phyloP scores from a whole-genome alignment of 176 grass and related monocot species.

The Urochloa ruziziensis region DNA sequence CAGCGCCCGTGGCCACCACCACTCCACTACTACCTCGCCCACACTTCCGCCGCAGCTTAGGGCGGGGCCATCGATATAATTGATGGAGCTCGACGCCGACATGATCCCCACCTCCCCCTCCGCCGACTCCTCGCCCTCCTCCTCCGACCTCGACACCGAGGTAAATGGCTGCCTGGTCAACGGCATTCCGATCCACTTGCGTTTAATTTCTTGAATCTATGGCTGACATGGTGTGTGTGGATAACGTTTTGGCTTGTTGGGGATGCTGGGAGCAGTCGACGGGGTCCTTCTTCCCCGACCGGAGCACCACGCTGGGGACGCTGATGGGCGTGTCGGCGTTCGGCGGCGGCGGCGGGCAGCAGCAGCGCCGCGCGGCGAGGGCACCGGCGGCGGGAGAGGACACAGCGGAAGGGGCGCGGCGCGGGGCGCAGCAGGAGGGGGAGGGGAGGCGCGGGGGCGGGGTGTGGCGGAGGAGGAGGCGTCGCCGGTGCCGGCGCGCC shows the following conservation, averaged over 20 bases:
- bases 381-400: neutral
- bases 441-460: neutral
- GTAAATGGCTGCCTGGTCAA: conserved; percentile 6
- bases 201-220: neutral
- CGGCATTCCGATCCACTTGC: neutral
- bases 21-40: neutral
- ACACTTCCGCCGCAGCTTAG: neutral
- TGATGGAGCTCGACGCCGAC: conserved; percentile 81
- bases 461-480: neutral
- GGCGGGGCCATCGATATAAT: conserved; percentile 16
- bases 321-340: conserved; percentile 90
- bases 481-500: conserved; percentile 12
- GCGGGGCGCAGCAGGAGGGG: neutral
- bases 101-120: conserved; percentile 76
- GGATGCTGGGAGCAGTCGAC: conserved; percentile 53
- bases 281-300: conserved; percentile 92
- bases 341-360: neutral
- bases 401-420: neutral
- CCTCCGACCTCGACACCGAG: conserved; percentile 99
- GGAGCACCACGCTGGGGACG: conserved; percentile 92
- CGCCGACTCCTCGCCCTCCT: conserved; percentile 73
- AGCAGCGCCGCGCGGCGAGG: neutral
- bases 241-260: neutral
- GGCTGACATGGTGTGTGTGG: neutral
- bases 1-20: neutral